Evolutionary conservation across 345 rosid genomes (phyloP).

Genomic region (Aurinia saxatilis): DNA sequence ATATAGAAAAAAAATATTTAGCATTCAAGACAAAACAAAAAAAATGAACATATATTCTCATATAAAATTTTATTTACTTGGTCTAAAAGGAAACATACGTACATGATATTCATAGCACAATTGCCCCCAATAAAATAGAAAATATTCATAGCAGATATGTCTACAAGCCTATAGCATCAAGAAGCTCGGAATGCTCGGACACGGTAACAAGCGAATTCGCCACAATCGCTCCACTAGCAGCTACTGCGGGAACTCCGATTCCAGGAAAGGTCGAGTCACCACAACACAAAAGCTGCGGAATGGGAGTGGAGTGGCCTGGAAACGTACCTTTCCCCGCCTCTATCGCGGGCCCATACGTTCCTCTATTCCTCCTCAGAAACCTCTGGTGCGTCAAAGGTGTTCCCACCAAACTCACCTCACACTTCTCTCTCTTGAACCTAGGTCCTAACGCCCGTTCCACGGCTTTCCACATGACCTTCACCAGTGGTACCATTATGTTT

Average conservation of each 20-base stretch:
- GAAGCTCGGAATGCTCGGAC: slow-evolving; percentile 71
- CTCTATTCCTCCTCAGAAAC: slow-evolving; percentile 74
- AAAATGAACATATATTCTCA: no score
- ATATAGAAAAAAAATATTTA: no score
- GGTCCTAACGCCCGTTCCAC: slow-evolving; percentile 79
- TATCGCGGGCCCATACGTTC: slow-evolving; percentile 84
- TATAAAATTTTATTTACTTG: no score
- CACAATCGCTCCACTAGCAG: slow-evolving; percentile 91
- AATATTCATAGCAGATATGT: background rate
- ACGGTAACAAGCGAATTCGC: slow-evolving; percentile 81
- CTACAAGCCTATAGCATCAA: slow-evolving; percentile 77
- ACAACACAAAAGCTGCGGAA: slow-evolving; percentile 70
- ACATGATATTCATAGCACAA: background rate
- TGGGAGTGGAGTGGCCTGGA: slow-evolving; percentile 81
- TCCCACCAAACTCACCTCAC: slow-evolving; percentile 79
- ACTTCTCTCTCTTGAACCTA: slow-evolving; percentile 64
- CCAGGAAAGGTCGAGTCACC: slow-evolving; percentile 96
- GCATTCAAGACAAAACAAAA: no score
- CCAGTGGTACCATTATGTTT: background rate
- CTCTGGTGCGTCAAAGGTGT: slow-evolving; percentile 80
- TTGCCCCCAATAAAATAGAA: no score
- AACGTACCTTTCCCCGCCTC: slow-evolving; percentile 72
- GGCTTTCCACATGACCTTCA: slow-evolving; percentile 84
- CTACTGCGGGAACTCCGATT: slow-evolving; percentile 88
- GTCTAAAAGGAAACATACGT: background rate